Percentiles rank a stretch among this genome's conserved stretches.
phyloP scores from a whole-genome alignment of 106 monocot species.

The Dioscorea alata region DNA sequence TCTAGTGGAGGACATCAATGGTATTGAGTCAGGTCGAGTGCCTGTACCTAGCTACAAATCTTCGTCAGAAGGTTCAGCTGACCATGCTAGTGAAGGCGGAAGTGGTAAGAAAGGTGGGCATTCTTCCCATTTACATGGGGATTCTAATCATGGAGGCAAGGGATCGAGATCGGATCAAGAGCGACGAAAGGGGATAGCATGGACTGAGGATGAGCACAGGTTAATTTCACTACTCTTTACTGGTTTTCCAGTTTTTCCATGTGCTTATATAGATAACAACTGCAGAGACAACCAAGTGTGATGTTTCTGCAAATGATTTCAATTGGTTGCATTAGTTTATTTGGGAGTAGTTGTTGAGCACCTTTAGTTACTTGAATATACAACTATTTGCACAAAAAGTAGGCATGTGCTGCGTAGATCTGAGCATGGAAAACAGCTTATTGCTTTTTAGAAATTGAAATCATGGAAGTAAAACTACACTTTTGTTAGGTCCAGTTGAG shows the following conservation, averaged over 20 bases:
- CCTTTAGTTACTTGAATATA: too few species aligned
- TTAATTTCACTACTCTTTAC: conserved; percentile 7
- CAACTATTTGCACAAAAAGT: too few species aligned
- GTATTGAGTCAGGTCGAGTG: conserved; percentile 67
- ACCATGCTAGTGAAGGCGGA: conserved; percentile 13
- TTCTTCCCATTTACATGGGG: conserved; percentile 1
- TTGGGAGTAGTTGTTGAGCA: too few species aligned
- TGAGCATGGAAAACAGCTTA: too few species aligned
- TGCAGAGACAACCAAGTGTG: too few species aligned
- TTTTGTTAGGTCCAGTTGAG: too few species aligned
- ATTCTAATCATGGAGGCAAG: conserved; percentile 45
- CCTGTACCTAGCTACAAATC: conserved; percentile 61
- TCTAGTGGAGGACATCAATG: conserved; percentile 62
- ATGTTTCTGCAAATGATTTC: too few species aligned
- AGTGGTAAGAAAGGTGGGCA: conserved; percentile 23
- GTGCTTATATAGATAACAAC: not conserved
- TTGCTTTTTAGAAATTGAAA: too few species aligned
- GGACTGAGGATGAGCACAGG: conserved; percentile 99
- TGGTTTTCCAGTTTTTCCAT: not conserved
- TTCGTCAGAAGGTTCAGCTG: conserved; percentile 30
- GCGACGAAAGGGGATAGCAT: conserved; percentile 82
- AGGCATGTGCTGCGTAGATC: too few species aligned
- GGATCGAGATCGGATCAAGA: conserved; percentile 69
- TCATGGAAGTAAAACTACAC: too few species aligned
- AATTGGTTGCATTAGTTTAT: too few species aligned